phyloP scores from a whole-genome alignment of 2,329 filamentous ascomycete genomes.

The Penicillium crustosum region DNA sequence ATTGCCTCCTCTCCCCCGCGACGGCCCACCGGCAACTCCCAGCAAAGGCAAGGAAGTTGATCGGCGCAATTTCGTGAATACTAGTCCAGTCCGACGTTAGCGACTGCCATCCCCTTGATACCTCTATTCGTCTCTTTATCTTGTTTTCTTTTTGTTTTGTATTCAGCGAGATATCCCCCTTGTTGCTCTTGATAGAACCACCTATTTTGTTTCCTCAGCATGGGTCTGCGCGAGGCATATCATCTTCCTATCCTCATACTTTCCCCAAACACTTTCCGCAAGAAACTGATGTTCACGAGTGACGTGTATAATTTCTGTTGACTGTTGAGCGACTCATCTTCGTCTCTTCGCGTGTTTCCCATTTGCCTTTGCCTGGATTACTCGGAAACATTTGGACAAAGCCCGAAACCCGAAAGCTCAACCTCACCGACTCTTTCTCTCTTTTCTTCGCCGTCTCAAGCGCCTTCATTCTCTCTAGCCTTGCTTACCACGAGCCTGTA shows the following conservation, averaged over 20 bases:
- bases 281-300: slow-evolving; percentile 37
- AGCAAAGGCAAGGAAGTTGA: slow-evolving; percentile 30
- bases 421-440: slow-evolving; percentile 1
- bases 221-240: slow-evolving; percentile 22
- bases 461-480: neutral
- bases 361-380: neutral
- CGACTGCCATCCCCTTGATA: neutral
- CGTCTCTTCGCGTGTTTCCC: slow-evolving; percentile 9
- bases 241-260: slow-evolving; percentile 8
- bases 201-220: slow-evolving; percentile 16
- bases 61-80: slow-evolving; percentile 5
- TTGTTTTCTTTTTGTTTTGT: slow-evolving; percentile 13
- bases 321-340: slow-evolving; percentile 20
- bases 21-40: slow-evolving; percentile 14
- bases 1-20: slow-evolving; percentile 28
- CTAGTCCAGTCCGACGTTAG: slow-evolving; percentile 9
- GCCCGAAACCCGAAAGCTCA: neutral
- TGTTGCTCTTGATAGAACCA: slow-evolving; percentile 23
- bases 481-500: neutral
- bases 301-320: slow-evolving; percentile 29
- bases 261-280: slow-evolving; percentile 5
- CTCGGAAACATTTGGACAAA: slow-evolving; percentile 1
- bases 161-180: slow-evolving; percentile 26
- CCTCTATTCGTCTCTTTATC: slow-evolving; percentile 6
- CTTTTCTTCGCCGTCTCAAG: neutral